Conservation (phyloP, 2,329 filamentous ascomycete species). For the Venturia aucupariae region DNA sequence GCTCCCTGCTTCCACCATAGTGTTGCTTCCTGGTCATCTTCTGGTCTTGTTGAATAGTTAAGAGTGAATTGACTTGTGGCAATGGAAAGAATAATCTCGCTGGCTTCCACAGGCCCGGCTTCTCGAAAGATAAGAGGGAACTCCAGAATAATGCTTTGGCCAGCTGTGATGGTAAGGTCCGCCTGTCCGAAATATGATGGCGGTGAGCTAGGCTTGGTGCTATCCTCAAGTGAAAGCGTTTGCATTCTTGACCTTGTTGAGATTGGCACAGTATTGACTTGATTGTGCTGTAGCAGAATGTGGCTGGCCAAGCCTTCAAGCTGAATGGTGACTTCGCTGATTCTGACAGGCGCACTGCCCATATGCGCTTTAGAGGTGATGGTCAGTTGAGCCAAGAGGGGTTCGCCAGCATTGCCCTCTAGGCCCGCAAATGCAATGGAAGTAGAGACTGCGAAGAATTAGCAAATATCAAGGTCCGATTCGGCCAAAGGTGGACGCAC, state of each 20-base stretch:
- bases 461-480: not conserved
- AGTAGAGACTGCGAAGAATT: slow-evolving; percentile 16
- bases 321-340: slow-evolving; percentile 41
- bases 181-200: slow-evolving; percentile 26
- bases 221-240: not conserved
- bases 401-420: slow-evolving; percentile 52
- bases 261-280: not conserved
- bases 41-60: slow-evolving; percentile 49
- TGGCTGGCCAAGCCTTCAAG: slow-evolving; percentile 38
- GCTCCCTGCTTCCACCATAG: slow-evolving; percentile 28
- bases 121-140: slow-evolving; percentile 69
- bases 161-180: slow-evolving; percentile 57
- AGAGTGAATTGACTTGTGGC: slow-evolving; percentile 58
- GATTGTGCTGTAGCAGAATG: slow-evolving; percentile 21
- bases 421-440: slow-evolving; percentile 42
- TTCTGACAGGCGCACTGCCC: slow-evolving; percentile 36
- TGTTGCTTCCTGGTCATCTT: slow-evolving; percentile 22
- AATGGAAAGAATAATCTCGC: slow-evolving; percentile 54
- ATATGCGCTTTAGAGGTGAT: slow-evolving; percentile 40
- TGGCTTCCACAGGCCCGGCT: slow-evolving; percentile 64
- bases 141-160: slow-evolving; percentile 60
- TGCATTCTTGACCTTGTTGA: not conserved
- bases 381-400: slow-evolving; percentile 45
- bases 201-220: not conserved
- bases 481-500: slow-evolving; percentile 24